Conservation (phyloP, 2,329 filamentous ascomycete species). For the Colletotrichum sp. region DNA sequence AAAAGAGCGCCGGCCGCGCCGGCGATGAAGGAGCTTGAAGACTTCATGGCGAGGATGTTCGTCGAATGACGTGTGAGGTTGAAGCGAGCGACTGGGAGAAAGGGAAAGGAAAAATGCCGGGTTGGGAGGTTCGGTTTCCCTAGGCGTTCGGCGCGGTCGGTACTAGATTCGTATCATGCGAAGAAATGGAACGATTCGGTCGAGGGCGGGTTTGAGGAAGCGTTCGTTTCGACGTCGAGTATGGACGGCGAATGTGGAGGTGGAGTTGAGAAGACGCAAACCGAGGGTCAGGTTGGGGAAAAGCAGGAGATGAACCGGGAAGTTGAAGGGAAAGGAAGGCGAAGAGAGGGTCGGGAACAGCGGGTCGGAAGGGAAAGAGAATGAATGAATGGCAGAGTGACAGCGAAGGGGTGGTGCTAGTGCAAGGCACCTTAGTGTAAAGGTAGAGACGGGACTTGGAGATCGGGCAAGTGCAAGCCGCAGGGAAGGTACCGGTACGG, state of each 20-base stretch:
- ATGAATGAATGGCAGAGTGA: slow-evolving; percentile 6
- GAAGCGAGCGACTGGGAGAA: slow-evolving; percentile 12
- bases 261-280: slow-evolving; percentile 3
- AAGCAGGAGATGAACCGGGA: not conserved
- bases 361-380: not conserved
- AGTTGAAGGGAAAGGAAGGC: not conserved
- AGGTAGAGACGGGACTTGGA: not conserved
- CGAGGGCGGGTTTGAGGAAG: not conserved
- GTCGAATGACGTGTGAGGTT: slow-evolving; percentile 1
- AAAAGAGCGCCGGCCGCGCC: slow-evolving; percentile 6
- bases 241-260: not conserved
- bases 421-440: not conserved
- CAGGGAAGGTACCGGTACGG: slow-evolving; percentile 6
- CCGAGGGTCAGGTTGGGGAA: not conserved
- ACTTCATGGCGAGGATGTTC: not conserved
- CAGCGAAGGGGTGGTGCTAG: slow-evolving; percentile 13
- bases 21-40: not conserved
- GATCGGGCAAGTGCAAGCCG: slow-evolving; percentile 4
- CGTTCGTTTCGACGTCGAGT: not conserved
- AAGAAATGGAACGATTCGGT: not conserved
- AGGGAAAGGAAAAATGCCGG: not conserved
- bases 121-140: not conserved
- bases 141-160: not conserved
- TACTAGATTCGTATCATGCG: slow-evolving; percentile 3
- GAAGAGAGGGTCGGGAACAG: not conserved